phyloP scores from a whole-genome alignment of 306 rosid genomes.

The Castanea sativa region DNA sequence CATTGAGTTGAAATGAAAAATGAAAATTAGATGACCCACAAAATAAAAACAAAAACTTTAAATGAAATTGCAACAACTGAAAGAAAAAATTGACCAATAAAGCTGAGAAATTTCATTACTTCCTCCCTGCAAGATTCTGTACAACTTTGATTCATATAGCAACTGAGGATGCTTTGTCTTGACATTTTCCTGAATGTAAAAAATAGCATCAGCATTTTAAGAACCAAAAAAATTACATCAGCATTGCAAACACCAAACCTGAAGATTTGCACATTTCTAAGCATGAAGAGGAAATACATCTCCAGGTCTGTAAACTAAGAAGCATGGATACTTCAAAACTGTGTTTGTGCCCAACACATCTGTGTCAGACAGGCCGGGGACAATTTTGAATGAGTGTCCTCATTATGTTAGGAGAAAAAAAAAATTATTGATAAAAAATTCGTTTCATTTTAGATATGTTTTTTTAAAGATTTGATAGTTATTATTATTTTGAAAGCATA shows the following conservation, averaged over 20 bases:
- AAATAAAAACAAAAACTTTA: neutral
- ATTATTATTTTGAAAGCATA: no score
- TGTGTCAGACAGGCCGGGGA: no score
- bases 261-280: neutral
- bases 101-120: slow-evolving; percentile 43
- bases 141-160: slow-evolving; percentile 90
- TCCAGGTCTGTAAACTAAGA: neutral
- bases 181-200: slow-evolving; percentile 69
- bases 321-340: no score
- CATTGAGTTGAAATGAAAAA: slow-evolving; percentile 26
- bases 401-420: no score
- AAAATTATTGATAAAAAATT: no score
- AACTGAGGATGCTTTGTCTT: slow-evolving; percentile 97
- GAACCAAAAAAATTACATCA: neutral
- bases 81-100: neutral
- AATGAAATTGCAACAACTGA: neutral
- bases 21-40: neutral
- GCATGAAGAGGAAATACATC: neutral
- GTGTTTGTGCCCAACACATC: no score
- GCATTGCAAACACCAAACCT: neutral
- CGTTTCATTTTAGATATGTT: no score
- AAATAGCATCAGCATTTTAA: slow-evolving; percentile 13
- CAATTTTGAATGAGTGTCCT: no score
- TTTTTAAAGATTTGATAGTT: no score
- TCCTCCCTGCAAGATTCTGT: slow-evolving; percentile 98